phyloP scores from a whole-genome alignment of 2,329 filamentous ascomycete genomes.

The Stylonectria norvegica region DNA sequence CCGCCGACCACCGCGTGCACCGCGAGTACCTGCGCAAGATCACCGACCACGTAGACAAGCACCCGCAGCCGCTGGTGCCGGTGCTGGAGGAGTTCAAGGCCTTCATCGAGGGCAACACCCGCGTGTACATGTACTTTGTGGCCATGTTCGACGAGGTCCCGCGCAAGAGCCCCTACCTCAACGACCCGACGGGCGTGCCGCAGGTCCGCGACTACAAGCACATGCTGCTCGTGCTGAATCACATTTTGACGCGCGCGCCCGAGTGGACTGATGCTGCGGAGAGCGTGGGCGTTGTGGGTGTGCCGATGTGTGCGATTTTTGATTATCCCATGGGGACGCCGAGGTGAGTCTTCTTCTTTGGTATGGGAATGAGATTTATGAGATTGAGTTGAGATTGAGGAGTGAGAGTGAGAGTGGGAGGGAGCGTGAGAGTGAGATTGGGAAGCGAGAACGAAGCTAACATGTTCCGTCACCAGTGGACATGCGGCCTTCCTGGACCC shows the following conservation, averaged over 20 bases:
- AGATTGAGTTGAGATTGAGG: conserved; percentile 11
- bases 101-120: conserved; percentile 61
- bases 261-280: conserved; percentile 52
- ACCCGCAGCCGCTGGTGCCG: conserved; percentile 51
- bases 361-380: not conserved
- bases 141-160: conserved; percentile 69
- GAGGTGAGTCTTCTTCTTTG: conserved; percentile 31
- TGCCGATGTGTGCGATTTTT: conserved; percentile 52
- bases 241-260: conserved; percentile 50
- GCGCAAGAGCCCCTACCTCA: conserved; percentile 53
- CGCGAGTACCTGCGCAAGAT: conserved; percentile 59
- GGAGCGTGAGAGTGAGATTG: too few species aligned
- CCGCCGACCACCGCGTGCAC: conserved; percentile 59
- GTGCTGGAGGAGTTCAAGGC: conserved; percentile 62
- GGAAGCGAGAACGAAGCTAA: too few species aligned
- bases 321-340: conserved; percentile 56
- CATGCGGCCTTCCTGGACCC: conserved; percentile 54
- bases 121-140: conserved; percentile 63
- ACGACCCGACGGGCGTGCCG: conserved; percentile 58
- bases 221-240: conserved; percentile 64
- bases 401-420: conserved; percentile 17
- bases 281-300: conserved; percentile 50
- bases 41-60: conserved; percentile 52
- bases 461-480: too few species aligned
- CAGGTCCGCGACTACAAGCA: conserved; percentile 65